Conservation (phyloP, 495 filamentous ascomycete species). For the Paragyromitra xinjiangensis region DNA sequence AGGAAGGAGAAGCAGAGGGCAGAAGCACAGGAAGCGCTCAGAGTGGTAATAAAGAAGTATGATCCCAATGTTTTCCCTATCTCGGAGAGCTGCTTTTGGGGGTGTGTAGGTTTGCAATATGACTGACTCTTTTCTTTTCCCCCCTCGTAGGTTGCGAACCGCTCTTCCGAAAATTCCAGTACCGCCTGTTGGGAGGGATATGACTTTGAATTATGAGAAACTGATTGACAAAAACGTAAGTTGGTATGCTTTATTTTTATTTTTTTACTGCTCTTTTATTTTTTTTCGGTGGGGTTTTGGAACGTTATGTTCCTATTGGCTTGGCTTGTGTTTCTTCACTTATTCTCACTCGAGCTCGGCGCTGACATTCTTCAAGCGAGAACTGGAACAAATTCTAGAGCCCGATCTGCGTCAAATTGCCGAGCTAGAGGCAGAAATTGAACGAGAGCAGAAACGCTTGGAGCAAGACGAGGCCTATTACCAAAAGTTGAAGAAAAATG, state of each 20-base stretch:
- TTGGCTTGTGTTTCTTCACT: conserved; percentile 30
- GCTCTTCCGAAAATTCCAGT: conserved; percentile 46
- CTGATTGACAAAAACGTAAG: conserved; percentile 51
- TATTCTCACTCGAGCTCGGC: conserved; percentile 40
- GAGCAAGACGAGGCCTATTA: conserved; percentile 43
- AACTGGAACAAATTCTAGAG: conserved; percentile 48
- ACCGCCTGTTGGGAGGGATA: conserved; percentile 52
- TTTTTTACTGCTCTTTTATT: background rate
- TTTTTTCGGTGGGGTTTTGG: background rate
- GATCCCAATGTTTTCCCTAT: background rate
- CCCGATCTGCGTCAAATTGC: conserved; percentile 54
- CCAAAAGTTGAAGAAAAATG: conserved; percentile 49
- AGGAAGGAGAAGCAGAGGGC: conserved; percentile 43
- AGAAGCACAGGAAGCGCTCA: conserved; percentile 48
- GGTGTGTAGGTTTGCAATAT: conserved; percentile 9
- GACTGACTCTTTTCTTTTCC: conserved; percentile 5
- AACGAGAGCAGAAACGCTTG: conserved; percentile 43
- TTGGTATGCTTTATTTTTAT: background rate
- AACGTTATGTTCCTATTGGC: background rate
- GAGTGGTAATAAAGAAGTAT: conserved; percentile 43
- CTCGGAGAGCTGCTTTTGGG: background rate
- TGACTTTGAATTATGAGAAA: conserved; percentile 48
- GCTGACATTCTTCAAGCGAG: conserved; percentile 39
- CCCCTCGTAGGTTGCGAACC: conserved; percentile 30
- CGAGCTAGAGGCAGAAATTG: conserved; percentile 52